Percentiles rank a stretch among this genome's conserved stretches.
Conservation (phyloP, 2,329 filamentous ascomycete species). For the Zasmidium cellare region DNA sequence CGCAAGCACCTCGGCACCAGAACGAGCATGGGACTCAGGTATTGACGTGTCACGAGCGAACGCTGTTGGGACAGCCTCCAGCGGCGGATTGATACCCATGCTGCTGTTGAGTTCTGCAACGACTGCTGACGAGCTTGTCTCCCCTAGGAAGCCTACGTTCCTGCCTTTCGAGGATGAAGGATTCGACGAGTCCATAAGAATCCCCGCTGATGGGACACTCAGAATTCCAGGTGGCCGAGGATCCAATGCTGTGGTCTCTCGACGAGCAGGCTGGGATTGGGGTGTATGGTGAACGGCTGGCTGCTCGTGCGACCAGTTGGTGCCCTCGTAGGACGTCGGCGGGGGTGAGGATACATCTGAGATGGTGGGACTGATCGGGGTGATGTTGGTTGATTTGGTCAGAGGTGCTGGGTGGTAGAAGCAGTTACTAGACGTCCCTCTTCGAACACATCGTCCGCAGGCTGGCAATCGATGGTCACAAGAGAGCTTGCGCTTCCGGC, state of each 20-base stretch:
- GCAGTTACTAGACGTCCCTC: slow-evolving; percentile 17
- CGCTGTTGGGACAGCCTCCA: not conserved
- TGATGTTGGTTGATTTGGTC: slow-evolving; percentile 10
- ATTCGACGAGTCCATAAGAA: slow-evolving; percentile 16
- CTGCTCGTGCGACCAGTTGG: not conserved
- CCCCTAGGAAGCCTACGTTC: slow-evolving; percentile 21
- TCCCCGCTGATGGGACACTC: slow-evolving; percentile 21
- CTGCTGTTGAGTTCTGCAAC: slow-evolving; percentile 24
- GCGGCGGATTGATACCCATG: slow-evolving; percentile 17
- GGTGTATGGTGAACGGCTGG: not conserved
- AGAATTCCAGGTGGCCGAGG: slow-evolving; percentile 8
- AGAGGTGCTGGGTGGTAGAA: slow-evolving; percentile 28
- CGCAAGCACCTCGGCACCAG: slow-evolving; percentile 16
- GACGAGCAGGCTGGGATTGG: slow-evolving; percentile 3
- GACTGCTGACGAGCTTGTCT: slow-evolving; percentile 21
- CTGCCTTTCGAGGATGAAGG: not conserved
- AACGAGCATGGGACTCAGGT: slow-evolving; percentile 12
- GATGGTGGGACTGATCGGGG: not conserved
- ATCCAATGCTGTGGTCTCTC: slow-evolving; percentile 2
- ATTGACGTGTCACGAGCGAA: slow-evolving; percentile 11
- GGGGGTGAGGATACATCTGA: slow-evolving; percentile 1
- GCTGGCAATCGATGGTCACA: slow-evolving; percentile 25
- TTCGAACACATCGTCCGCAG: slow-evolving; percentile 22
- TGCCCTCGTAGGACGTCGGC: not conserved
- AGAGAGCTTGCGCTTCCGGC: slow-evolving; percentile 25